Conservation (phyloP, 768 basidiomycete genomes). For the Tulasnella sp. region DNA sequence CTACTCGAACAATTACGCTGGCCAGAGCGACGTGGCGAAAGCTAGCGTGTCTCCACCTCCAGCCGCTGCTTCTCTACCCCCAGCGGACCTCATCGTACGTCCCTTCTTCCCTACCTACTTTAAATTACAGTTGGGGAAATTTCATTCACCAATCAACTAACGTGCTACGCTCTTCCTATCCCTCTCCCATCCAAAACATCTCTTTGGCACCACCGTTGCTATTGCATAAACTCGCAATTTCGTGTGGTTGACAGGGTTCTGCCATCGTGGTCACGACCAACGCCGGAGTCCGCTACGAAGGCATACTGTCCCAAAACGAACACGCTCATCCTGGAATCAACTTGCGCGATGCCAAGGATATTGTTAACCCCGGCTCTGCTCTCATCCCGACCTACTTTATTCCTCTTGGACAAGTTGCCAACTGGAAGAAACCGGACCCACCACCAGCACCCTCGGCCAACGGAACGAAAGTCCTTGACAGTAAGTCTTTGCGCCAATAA, state of each 20-base stretch:
- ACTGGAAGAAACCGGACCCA: conserved; percentile 34
- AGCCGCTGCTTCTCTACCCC: conserved; percentile 23
- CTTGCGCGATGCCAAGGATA: conserved; percentile 76
- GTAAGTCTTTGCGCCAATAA: conserved; percentile 15
- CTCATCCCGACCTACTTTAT: conserved; percentile 73
- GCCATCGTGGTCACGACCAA: conserved; percentile 77
- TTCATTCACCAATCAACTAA: neutral
- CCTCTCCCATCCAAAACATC: neutral
- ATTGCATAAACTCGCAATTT: neutral
- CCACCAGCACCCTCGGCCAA: conserved; percentile 26
- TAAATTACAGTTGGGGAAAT: neutral
- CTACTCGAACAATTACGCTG: neutral
- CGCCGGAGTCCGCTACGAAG: conserved; percentile 72
- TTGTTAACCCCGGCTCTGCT: conserved; percentile 65
- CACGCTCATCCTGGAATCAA: conserved; percentile 56
- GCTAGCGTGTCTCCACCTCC: conserved; percentile 11
- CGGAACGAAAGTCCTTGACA: conserved; percentile 34
- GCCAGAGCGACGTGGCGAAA: conserved; percentile 22
- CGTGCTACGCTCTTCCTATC: neutral
- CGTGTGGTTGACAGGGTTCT: conserved; percentile 58
- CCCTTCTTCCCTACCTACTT: conserved; percentile 2
- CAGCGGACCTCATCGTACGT: conserved; percentile 29
- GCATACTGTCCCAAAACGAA: conserved; percentile 53
- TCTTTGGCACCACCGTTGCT: no score
- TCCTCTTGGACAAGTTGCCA: conserved; percentile 46